A percentile compares a stretch with the other conserved stretches of the same genome.
phyloP scores from a whole-genome alignment of 1,284 basidiomycete genomes.

The Trichosporon coremiiforme region DNA sequence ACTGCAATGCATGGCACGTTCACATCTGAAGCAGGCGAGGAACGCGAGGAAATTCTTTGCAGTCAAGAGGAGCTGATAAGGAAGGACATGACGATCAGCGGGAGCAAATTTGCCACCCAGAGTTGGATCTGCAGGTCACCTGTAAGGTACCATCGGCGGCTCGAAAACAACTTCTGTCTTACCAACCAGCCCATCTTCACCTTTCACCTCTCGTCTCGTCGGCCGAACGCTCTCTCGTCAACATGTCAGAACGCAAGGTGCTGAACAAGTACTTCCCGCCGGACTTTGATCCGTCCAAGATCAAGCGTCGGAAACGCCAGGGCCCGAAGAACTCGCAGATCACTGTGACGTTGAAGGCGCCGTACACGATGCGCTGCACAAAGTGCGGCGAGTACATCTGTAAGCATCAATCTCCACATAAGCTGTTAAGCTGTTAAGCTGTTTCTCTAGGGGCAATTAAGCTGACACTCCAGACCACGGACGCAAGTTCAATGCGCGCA shows the following conservation, averaged over 20 bases:
- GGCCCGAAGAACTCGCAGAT: constrained; percentile 87
- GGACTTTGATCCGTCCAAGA: constrained; percentile 97
- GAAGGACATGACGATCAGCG: neutral
- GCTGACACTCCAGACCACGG: constrained; percentile 64
- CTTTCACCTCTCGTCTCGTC: neutral
- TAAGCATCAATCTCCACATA: constrained; percentile 51
- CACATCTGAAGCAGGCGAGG: constrained; percentile 20
- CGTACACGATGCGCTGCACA: constrained; percentile 96
- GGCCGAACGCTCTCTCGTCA: constrained; percentile 20
- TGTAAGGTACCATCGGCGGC: neutral
- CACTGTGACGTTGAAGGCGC: constrained; percentile 97
- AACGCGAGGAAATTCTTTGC: neutral
- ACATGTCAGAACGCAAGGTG: constrained; percentile 87
- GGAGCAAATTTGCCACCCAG: constrained; percentile 6
- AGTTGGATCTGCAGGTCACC: constrained; percentile 1
- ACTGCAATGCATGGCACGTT: constrained; percentile 39
- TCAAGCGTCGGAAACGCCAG: constrained; percentile 74
- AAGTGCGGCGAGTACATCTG: constrained; percentile 98
- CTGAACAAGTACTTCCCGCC: constrained; percentile 66
- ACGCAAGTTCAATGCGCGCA: constrained; percentile 99
- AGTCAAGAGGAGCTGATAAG: too few relatives aligned
- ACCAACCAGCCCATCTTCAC: constrained; percentile 6
- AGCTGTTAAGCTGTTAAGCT: too few relatives aligned
- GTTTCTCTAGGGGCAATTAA: too few relatives aligned
- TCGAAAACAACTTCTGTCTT: constrained; percentile 1